phyloP scores from a whole-genome alignment of 2,329 filamentous ascomycete genomes.

The Ceratocystis harringtonii region DNA sequence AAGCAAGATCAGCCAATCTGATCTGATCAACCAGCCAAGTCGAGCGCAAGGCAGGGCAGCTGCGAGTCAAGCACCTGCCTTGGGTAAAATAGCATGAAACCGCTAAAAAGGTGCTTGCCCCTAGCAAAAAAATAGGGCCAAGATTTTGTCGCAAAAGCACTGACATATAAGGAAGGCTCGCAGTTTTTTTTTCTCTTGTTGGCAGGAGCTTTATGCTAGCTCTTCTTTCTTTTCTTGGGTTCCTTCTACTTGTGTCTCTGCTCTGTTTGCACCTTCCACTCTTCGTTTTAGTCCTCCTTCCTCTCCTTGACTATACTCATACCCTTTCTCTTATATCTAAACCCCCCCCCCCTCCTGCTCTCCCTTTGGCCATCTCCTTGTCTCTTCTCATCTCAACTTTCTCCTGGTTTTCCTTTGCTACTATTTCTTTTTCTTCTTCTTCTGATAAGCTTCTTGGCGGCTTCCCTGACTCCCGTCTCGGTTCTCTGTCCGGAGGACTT shows the following conservation, averaged over 20 bases:
- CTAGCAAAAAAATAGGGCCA: background rate
- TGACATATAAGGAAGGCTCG: conserved; percentile 12
- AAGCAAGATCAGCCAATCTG: background rate
- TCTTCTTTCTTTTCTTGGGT: background rate
- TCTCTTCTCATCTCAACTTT: background rate
- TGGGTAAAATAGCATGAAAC: background rate
- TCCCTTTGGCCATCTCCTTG: background rate
- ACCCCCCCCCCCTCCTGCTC: background rate
- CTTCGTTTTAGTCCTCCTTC: background rate
- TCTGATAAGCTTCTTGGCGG: background rate
- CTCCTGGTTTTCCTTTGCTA: background rate
- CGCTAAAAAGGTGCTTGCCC: background rate
- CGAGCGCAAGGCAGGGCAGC: background rate
- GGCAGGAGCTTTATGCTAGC: background rate
- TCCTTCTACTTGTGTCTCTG: background rate
- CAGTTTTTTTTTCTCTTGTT: background rate
- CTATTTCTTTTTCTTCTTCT: background rate
- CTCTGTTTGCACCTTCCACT: background rate
- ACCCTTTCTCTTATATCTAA: background rate
- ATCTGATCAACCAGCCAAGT: background rate
- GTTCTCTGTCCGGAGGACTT: background rate
- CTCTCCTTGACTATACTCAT: background rate
- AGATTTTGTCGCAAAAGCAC: background rate
- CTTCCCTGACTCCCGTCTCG: background rate
- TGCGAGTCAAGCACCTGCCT: background rate